Percentiles rank a stretch among this genome's conserved stretches.
phyloP scores from a whole-genome alignment of 257 asterid species.

The Capsicum pubescens region DNA sequence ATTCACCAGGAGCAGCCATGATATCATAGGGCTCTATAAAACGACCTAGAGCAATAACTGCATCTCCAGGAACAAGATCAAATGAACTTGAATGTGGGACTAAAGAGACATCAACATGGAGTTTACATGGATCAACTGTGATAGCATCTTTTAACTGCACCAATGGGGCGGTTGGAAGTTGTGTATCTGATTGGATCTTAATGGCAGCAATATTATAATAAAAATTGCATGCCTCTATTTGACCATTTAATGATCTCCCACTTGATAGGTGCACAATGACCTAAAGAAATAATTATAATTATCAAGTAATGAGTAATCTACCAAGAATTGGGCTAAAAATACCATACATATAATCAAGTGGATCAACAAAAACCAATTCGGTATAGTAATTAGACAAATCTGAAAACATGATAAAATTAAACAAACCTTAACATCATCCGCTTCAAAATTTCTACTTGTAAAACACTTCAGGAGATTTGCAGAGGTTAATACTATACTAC shows the following conservation, averaged over 20 bases:
- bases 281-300: slow-evolving; percentile 3
- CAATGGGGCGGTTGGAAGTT: too few species aligned
- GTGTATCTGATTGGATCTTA: too few species aligned
- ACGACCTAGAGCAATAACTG: too few species aligned
- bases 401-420: neutral
- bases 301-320: neutral
- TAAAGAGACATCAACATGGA: too few species aligned
- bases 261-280: neutral
- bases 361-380: neutral
- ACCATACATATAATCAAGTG: neutral
- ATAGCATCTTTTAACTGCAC: too few species aligned
- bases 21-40: too few species aligned
- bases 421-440: neutral
- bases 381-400: neutral
- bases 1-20: too few species aligned
- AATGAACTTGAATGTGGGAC: too few species aligned
- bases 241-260: neutral
- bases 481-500: slow-evolving; percentile 1
- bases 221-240: too few species aligned
- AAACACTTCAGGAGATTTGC: slow-evolving; percentile 12
- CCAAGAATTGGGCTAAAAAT: neutral
- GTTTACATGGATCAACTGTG: too few species aligned
- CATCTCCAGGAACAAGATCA: too few species aligned
- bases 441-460: neutral
- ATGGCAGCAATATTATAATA: too few species aligned